These are phyloP conservation scores for Termitomyces sp. DNA, from an alignment of 768 basidiomycete genomes.

Conservation along the genomic window DNA sequence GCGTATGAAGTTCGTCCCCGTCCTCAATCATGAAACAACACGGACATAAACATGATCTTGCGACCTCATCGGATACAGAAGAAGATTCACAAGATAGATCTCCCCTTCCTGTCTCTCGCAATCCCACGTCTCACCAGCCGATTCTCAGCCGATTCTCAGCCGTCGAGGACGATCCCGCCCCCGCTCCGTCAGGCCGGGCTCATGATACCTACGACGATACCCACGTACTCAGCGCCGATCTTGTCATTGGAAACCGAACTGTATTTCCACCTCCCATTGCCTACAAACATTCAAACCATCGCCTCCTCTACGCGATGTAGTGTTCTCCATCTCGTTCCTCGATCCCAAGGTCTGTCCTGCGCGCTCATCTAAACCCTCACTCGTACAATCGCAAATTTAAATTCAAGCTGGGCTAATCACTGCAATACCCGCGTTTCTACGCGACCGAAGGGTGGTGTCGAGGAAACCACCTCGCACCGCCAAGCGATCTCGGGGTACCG, in stretches of 20 bases:
- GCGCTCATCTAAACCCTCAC: slow-evolving; percentile 4
- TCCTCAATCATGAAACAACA: neutral
- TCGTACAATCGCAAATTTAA: neutral
- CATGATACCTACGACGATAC: too few relatives aligned
- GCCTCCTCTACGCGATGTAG: neutral
- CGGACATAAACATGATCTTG: too few relatives aligned
- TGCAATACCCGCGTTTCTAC: neutral
- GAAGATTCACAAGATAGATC: slow-evolving; percentile 35
- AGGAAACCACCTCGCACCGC: slow-evolving; percentile 47
- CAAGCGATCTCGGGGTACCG: slow-evolving; percentile 71
- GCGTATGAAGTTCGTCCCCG: neutral
- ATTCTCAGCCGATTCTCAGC: neutral
- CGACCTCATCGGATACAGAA: slow-evolving; percentile 33
- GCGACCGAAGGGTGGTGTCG: slow-evolving; percentile 11
- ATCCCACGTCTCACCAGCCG: neutral
- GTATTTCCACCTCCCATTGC: slow-evolving; percentile 12
- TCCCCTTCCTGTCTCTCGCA: too few relatives aligned
- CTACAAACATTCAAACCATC: neutral
- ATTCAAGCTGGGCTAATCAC: too few relatives aligned
- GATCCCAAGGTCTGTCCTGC: too few relatives aligned
- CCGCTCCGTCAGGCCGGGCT: neutral
- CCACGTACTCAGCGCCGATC: slow-evolving; percentile 5
- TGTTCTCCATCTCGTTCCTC: slow-evolving; percentile 12
- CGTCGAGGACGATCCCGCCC: too few relatives aligned
- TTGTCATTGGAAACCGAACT: slow-evolving; percentile 17